Base-by-base conservation (phyloP, 73 alveolate genomes). In the Paramecium caudatum region DNA sequence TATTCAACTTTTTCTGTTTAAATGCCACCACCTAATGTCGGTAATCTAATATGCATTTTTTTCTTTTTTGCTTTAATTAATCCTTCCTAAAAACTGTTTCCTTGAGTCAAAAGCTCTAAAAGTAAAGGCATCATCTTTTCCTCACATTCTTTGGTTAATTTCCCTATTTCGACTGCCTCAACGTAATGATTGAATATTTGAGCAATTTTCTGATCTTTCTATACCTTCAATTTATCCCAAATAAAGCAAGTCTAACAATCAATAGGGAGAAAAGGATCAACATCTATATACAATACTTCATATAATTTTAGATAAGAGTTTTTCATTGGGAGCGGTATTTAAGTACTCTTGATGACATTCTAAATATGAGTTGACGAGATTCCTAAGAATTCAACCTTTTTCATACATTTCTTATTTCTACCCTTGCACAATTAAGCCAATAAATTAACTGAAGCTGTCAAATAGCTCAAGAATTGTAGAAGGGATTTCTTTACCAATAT, bases 341-440 rank as follows among this genome's bases (percentile, higher is more conserved):
- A 45, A 3, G 88, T 19, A 15, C 39, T 21, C 43, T 74, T 74
- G 1, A 74, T 74, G 7, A 74, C 65, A 37, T 74, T 37, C 6
- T 27, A 37, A 12, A 74, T 74, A 74, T 74, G 88, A 39, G 16
- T 8, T 0, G 88, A 27, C 16, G 88, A 41, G 16, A 74, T 43
- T 1, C 88, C 88, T 21, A 41, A 74, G 16, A 74, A 74, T 74
- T 41, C n/a, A 2, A 74, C 68, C 32, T 74, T 74, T 12, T 74
- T 74, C 68, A 74, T 74, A 41, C 69, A 74, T 21, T 74, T 74
- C 69, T 74, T 74, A 74, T 74, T 74, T 74, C 88, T 6, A 5
- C 88, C 88, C 15, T 37, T 74, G 21, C 88, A 74, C 19, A 74
- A 41, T 7, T 74, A 37, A 13, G 88, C 88, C 88, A 74, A 39